Conservation (phyloP, 2,329 filamentous ascomycete species). For the Ascochyta pisi region DNA sequence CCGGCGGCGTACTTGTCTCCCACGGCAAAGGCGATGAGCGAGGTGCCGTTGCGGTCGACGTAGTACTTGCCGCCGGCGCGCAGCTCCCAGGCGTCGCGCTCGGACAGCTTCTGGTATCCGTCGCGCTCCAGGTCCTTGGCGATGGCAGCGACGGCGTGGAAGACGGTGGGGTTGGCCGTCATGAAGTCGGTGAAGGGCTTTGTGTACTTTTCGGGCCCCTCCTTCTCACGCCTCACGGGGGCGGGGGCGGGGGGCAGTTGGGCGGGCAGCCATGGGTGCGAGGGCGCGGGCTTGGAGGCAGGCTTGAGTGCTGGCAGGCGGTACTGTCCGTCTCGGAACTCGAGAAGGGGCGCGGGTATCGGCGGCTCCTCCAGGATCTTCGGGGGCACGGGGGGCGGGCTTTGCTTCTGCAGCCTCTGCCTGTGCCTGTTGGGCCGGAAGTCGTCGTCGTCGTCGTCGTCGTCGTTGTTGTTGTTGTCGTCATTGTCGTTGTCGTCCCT, state of each 20-base stretch:
- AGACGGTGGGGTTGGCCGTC: conserved; percentile 88
- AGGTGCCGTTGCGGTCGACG: conserved; percentile 82
- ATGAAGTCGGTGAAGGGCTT: conserved; percentile 88
- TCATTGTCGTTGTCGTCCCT: conserved; percentile 44
- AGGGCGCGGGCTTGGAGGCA: conserved; percentile 17
- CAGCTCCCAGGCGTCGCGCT: conserved; percentile 83
- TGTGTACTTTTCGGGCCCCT: conserved; percentile 63
- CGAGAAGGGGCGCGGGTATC: conserved; percentile 8
- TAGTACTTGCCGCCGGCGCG: conserved; percentile 88
- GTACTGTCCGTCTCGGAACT: conserved; percentile 17
- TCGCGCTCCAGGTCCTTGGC: conserved; percentile 72
- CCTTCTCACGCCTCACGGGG: conserved; percentile 27
- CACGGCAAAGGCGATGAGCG: conserved; percentile 83
- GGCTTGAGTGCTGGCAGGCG: conserved; percentile 7
- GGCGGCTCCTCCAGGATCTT: conserved; percentile 32
- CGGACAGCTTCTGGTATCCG: conserved; percentile 80
- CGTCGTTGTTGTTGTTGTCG: conserved; percentile 38
- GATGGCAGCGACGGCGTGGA: conserved; percentile 85
- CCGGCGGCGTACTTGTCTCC: conserved; percentile 82
- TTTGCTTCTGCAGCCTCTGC: conserved; percentile 28
- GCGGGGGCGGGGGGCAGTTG: conserved; percentile 12
- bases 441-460: conserved; percentile 40
- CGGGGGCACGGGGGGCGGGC: conserved; percentile 47
- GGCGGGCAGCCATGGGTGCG: conserved; percentile 27
- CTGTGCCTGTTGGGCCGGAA: conserved; percentile 20